These are phyloP conservation scores for Turritis glabra DNA, from an alignment of 345 rosid species.

Conservation along the genomic window DNA sequence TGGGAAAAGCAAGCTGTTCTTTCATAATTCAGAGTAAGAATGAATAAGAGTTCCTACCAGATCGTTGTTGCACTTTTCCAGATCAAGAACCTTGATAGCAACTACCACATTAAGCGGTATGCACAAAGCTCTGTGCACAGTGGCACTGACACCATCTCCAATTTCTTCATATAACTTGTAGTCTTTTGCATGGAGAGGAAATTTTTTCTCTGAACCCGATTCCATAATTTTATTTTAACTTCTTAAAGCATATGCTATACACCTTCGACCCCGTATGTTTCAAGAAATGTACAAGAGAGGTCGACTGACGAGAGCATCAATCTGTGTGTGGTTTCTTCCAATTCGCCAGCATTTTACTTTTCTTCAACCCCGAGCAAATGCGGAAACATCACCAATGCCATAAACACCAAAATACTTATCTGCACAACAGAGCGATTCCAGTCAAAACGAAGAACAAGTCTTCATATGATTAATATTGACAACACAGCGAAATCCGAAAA, in stretches of 20 bases:
- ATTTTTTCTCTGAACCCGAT: conserved; percentile 58
- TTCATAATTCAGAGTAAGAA: conserved; percentile 16
- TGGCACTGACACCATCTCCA: conserved; percentile 98
- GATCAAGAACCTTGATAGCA: conserved; percentile 95
- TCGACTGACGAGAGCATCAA: conserved; percentile 36
- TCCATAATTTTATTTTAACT: conserved; percentile 50
- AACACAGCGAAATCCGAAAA: conserved; percentile 1
- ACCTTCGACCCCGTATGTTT: conserved; percentile 39
- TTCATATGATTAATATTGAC: not conserved
- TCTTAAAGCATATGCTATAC: conserved; percentile 48
- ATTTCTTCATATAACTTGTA: conserved; percentile 88
- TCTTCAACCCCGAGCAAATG: conserved; percentile 39
- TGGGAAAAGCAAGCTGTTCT: conserved; percentile 7
- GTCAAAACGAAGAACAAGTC: conserved; percentile 19
- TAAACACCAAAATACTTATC: conserved; percentile 21
- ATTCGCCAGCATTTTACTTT: conserved; percentile 55
- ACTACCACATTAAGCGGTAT: conserved; percentile 81
- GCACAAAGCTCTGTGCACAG: conserved; percentile 89
- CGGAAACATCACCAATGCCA: conserved; percentile 37
- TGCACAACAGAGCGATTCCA: conserved; percentile 7
- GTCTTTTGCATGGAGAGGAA: conserved; percentile 71
- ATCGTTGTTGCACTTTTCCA: conserved; percentile 95
- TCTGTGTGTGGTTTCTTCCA: conserved; percentile 65
- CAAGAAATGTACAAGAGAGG: conserved; percentile 36
- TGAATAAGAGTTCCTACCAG: conserved; percentile 50